phyloP scores from a whole-genome alignment of 2,329 filamentous ascomycete genomes.

The Talaromyces pinophilus region DNA sequence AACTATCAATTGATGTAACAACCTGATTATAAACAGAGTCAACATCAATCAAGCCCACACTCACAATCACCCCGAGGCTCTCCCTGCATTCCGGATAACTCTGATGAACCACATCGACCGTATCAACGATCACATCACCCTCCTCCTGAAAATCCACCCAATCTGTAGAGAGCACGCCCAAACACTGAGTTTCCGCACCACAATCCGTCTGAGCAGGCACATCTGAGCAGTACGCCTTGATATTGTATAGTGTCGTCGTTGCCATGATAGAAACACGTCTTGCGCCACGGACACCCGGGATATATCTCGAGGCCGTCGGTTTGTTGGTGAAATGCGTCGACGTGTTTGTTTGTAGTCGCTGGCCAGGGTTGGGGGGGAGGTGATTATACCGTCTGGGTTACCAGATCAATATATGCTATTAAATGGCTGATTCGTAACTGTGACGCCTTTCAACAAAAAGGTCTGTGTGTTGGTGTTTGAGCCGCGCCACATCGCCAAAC shows the following conservation, averaged over 20 bases:
- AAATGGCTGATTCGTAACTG: background rate
- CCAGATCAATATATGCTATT: background rate
- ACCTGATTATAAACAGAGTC: background rate
- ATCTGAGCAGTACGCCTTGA: background rate
- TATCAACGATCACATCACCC: background rate
- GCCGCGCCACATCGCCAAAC: background rate
- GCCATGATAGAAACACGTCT: background rate
- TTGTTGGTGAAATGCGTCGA: background rate
- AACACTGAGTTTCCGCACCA: background rate
- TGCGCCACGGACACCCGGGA: background rate
- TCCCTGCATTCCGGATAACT: background rate
- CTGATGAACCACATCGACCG: background rate
- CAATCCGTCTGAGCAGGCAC: background rate
- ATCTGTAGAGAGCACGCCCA: background rate
- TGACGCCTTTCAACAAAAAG: background rate
- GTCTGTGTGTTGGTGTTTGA: background rate
- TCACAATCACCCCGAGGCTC: background rate
- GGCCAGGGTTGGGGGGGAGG: background rate
- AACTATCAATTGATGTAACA: background rate
- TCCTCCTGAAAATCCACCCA: background rate
- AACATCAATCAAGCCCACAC: background rate
- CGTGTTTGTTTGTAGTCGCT: background rate
- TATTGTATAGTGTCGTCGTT: background rate
- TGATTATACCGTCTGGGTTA: background rate
- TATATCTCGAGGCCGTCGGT: background rate